phyloP scores from a whole-genome alignment of 805 yeast species.

The Suhomyces sp. region DNA sequence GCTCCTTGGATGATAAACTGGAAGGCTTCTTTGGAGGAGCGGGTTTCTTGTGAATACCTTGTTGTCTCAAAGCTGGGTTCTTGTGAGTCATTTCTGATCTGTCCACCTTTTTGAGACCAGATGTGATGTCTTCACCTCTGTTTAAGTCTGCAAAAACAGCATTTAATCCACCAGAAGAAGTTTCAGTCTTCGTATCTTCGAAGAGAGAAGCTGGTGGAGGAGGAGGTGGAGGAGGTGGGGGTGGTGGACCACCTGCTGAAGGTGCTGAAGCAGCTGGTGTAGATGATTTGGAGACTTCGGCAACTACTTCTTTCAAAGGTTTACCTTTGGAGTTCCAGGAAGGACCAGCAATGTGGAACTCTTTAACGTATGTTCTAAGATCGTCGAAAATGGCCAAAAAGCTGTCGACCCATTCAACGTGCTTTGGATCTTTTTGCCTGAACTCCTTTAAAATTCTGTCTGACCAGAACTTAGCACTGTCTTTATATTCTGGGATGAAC shows the following conservation, averaged over 20 bases:
- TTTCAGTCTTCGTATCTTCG: conserved; percentile 22
- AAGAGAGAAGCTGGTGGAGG: conserved; percentile 78
- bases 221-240: conserved; percentile 91
- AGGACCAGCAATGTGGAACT: conserved; percentile 81
- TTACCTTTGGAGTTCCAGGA: conserved; percentile 67
- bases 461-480: conserved; percentile 91
- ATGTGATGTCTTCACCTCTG: conserved; percentile 80
- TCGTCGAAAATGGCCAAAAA: conserved; percentile 66
- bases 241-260: conserved; percentile 27
- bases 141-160: conserved; percentile 93
- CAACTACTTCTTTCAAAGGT: conserved; percentile 52
- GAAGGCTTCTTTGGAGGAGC: conserved; percentile 83
- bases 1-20: conserved; percentile 52
- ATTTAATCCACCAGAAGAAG: conserved; percentile 54
- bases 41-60: conserved; percentile 52
- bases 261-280: conserved; percentile 17
- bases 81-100: conserved; percentile 92
- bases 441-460: conserved; percentile 85
- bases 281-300: conserved; percentile 11
- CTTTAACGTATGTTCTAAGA: conserved; percentile 70
- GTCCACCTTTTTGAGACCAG: conserved; percentile 88
- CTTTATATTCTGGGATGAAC: conserved; percentile 78
- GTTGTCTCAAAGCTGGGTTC: conserved; percentile 76
- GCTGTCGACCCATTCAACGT: conserved; percentile 78
- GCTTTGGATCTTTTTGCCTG: conserved; percentile 66